phyloP scores from a whole-genome alignment of 176 grass and related monocot genomes.

The Aegilops tauschii region DNA sequence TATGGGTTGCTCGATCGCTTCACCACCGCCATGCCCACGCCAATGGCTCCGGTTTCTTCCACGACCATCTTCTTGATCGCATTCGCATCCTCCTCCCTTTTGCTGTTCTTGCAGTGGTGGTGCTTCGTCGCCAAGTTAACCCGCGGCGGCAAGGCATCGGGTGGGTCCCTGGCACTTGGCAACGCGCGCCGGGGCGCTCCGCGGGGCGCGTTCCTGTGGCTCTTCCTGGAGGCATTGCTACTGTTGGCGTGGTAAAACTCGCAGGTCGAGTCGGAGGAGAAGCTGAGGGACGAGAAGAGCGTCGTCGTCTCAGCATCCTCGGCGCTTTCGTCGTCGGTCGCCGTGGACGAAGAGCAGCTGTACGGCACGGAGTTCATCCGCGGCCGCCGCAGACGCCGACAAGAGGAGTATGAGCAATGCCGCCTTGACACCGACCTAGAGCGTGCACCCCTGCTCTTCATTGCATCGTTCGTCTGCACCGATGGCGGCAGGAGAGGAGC shows the following conservation, averaged over 20 bases:
- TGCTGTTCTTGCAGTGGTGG: neutral
- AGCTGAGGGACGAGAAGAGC: conserved; percentile 74
- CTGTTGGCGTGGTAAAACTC: conserved; percentile 52
- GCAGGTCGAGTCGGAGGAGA: conserved; percentile 71
- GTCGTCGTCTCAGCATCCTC: conserved; percentile 57
- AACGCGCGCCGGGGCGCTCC: neutral
- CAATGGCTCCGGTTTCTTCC: neutral
- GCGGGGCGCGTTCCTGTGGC: conserved; percentile 3
- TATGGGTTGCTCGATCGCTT: conserved; percentile 84
- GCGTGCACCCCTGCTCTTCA: conserved; percentile 7
- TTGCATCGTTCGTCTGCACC: conserved; percentile 1
- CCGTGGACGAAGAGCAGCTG: conserved; percentile 14
- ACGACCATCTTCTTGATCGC: neutral
- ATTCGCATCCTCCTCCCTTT: neutral
- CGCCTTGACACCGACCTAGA: conserved; percentile 42
- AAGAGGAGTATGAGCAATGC: conserved; percentile 23
- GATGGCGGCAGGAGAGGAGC: conserved; percentile 22
- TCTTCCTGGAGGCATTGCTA: conserved; percentile 25
- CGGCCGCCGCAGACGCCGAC: conserved; percentile 46
- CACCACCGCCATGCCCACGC: conserved; percentile 53
- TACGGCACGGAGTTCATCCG: conserved; percentile 46
- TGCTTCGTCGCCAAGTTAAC: neutral
- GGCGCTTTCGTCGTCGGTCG: conserved; percentile 28
- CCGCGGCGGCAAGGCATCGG: no score
- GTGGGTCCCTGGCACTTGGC: no score